A percentile compares a stretch with the other conserved stretches of the same genome.
These are phyloP conservation scores for Tulasnella calospora DNA, from an alignment of 768 basidiomycete species.

Conservation along the genomic window DNA sequence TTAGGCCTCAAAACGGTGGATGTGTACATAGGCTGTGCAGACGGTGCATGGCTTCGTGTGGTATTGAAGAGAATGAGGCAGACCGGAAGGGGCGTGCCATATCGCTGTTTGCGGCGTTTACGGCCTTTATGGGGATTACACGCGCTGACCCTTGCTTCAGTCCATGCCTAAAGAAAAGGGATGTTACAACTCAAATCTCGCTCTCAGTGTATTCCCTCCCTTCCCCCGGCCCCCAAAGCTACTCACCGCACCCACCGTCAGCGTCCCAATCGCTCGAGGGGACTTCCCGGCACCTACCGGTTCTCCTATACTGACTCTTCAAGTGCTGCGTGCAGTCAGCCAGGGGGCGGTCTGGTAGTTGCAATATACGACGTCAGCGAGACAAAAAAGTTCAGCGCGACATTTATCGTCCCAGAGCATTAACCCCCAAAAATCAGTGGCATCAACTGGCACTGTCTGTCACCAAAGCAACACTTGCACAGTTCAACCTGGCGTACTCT, in stretches of 20 bases:
- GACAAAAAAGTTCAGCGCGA: too few species aligned
- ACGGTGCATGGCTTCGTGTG: background rate
- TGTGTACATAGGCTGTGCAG: background rate
- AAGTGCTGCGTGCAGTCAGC: background rate
- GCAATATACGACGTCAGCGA: too few species aligned
- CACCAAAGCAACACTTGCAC: too few species aligned
- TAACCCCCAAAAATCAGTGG: too few species aligned
- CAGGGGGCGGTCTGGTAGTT: too few species aligned
- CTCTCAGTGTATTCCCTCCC: background rate
- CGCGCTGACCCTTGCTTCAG: background rate
- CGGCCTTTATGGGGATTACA: background rate
- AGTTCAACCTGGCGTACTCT: too few species aligned
- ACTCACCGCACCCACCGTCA: background rate
- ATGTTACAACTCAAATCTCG: background rate
- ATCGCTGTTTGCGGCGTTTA: background rate
- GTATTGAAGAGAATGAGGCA: background rate
- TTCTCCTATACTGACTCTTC: background rate
- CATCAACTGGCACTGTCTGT: too few species aligned
- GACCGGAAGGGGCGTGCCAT: background rate
- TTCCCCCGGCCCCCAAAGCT: background rate
- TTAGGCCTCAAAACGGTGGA: background rate
- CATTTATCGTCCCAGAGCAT: too few species aligned
- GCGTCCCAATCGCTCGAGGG: background rate
- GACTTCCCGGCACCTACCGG: background rate
- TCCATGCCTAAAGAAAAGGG: background rate